These are phyloP conservation scores for Ceratocystis cacaofunesta DNA, from an alignment of 2,329 filamentous ascomycete genomes.

Conservation along the genomic window DNA sequence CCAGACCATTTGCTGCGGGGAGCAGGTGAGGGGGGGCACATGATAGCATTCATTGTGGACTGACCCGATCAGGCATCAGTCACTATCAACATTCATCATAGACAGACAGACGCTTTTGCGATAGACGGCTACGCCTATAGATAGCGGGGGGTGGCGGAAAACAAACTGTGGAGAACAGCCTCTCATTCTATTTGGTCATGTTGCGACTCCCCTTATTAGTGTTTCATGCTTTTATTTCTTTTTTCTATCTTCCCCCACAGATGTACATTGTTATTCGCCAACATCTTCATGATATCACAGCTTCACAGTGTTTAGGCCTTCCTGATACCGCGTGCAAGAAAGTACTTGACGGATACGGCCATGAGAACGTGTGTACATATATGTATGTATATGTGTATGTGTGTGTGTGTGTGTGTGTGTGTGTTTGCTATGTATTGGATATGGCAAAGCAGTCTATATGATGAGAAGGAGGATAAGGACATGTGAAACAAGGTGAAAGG, in stretches of 20 bases:
- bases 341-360: too few species aligned
- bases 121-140: neutral
- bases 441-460: neutral
- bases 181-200: neutral
- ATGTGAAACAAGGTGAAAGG: neutral
- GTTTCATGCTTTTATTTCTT: neutral
- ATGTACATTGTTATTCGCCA: slow-evolving; percentile 4
- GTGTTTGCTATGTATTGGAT: neutral
- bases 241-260: neutral
- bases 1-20: too few species aligned
- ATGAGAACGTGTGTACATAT: neutral
- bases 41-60: too few species aligned
- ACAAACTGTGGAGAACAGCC: neutral
- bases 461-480: neutral
- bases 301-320: neutral
- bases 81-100: neutral
- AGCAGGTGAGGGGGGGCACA: too few species aligned
- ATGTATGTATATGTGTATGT: neutral
- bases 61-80: too few species aligned
- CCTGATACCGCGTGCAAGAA: neutral
- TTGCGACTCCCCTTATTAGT: neutral
- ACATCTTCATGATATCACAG: neutral
- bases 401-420: neutral
- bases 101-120: neutral
- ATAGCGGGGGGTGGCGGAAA: neutral